Conservation (phyloP, 768 basidiomycete species). For the Kwoniella botswanensis region DNA sequence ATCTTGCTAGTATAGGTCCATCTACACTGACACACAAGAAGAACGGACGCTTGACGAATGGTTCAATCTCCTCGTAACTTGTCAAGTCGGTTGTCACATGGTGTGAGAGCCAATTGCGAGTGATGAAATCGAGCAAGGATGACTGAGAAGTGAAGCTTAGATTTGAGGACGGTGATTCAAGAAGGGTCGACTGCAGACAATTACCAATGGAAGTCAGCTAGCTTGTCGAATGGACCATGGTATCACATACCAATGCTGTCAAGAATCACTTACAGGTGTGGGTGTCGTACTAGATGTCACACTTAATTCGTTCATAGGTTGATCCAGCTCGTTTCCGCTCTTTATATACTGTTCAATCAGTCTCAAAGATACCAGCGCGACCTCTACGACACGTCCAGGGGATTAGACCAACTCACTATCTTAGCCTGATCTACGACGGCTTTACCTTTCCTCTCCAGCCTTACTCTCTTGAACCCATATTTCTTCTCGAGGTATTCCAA, state of each 20-base stretch:
- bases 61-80: constrained; percentile 65
- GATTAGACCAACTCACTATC: constrained; percentile 23
- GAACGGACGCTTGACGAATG: constrained; percentile 84
- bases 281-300: constrained; percentile 20
- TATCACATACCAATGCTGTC: background rate
- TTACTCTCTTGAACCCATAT: constrained; percentile 56
- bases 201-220: background rate
- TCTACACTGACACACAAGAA: constrained; percentile 83
- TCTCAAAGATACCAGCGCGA: background rate
- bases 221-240: too few relatives aligned
- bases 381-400: background rate
- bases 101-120: constrained; percentile 76
- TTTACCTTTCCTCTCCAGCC: constrained; percentile 31
- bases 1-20: constrained; percentile 77
- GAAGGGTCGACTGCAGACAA: constrained; percentile 1
- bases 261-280: background rate
- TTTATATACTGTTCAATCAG: background rate
- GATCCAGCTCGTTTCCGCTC: constrained; percentile 19
- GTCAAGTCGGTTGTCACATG: constrained; percentile 78
- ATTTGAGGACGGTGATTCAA: constrained; percentile 8
- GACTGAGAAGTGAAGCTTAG: constrained; percentile 62
- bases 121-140: constrained; percentile 73
- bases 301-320: constrained; percentile 22
- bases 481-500: constrained; percentile 52
- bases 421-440: constrained; percentile 22